A percentile compares a stretch with the other conserved stretches of the same genome.
Conservation (phyloP, 2,329 filamentous ascomycete species). For the Botrytis fabae region DNA sequence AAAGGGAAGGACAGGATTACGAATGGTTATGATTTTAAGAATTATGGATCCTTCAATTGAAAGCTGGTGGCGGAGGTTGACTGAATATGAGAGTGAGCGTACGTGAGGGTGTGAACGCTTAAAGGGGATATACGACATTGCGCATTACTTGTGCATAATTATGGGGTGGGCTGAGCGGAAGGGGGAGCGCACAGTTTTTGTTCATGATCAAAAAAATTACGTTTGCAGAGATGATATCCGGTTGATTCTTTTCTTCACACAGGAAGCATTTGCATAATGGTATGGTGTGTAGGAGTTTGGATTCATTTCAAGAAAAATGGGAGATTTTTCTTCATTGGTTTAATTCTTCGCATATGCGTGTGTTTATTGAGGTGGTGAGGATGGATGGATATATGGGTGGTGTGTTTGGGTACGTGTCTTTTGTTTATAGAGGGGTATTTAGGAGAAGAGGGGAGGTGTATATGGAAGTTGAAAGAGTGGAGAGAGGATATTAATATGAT, state of each 20-base stretch:
- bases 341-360: background rate
- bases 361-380: background rate
- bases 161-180: background rate
- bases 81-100: background rate
- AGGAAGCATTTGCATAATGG: background rate
- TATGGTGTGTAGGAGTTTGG: background rate
- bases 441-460: background rate
- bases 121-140: background rate
- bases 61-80: background rate
- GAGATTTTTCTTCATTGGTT: background rate
- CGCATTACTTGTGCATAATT: constrained; percentile 7
- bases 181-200: background rate
- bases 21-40: constrained; percentile 22
- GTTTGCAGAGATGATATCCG: constrained; percentile 8
- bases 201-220: background rate
- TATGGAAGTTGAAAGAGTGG: background rate
- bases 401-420: background rate
- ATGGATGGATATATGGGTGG: background rate
- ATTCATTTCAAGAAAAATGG: background rate
- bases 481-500: background rate
- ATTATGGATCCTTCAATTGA: constrained; percentile 16
- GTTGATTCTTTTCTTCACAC: background rate
- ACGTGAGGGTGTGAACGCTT: background rate
- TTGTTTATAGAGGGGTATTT: background rate
- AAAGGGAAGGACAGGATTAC: constrained; percentile 18